Evolutionary conservation across 768 basidiomycete genomes (phyloP).

Genomic region (Boletales sp.): DNA sequence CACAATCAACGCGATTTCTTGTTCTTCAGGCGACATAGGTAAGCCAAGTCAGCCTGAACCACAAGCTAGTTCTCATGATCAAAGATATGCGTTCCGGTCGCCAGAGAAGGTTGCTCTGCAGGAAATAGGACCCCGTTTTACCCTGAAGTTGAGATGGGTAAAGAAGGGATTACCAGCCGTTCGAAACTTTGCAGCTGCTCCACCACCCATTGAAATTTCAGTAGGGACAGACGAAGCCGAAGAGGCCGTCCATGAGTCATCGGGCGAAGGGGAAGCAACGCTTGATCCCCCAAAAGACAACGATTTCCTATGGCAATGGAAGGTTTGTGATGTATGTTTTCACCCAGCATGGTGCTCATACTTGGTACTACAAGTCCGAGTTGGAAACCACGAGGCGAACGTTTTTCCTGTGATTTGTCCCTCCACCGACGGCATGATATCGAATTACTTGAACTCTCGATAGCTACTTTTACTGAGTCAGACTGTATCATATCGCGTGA

Average conservation of each 20-base stretch:
- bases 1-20: constrained; percentile 98
- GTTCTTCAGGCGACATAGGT: constrained; percentile 96
- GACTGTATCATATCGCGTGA: background rate
- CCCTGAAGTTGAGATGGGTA: constrained; percentile 86
- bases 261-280: constrained; percentile 16
- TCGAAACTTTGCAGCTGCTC: constrained; percentile 59
- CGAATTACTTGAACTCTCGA: background rate
- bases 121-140: constrained; percentile 97
- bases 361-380: constrained; percentile 60
- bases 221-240: constrained; percentile 33
- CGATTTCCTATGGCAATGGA: constrained; percentile 87
- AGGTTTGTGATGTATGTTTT: constrained; percentile 47
- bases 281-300: constrained; percentile 59
- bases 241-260: constrained; percentile 12
- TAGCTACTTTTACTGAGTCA: background rate
- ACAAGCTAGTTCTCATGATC: constrained; percentile 6
- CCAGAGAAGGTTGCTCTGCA: constrained; percentile 89
- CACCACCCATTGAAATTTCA: constrained; percentile 54
- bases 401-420: constrained; percentile 73
- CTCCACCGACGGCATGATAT: background rate
- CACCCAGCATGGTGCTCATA: background rate
- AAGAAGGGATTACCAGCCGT: constrained; percentile 87
- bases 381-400: constrained; percentile 87
- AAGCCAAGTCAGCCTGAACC: constrained; percentile 17
- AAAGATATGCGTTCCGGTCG: constrained; percentile 88